phyloP scores from a whole-genome alignment of 768 basidiomycete species.

The Galerina sulciceps region DNA sequence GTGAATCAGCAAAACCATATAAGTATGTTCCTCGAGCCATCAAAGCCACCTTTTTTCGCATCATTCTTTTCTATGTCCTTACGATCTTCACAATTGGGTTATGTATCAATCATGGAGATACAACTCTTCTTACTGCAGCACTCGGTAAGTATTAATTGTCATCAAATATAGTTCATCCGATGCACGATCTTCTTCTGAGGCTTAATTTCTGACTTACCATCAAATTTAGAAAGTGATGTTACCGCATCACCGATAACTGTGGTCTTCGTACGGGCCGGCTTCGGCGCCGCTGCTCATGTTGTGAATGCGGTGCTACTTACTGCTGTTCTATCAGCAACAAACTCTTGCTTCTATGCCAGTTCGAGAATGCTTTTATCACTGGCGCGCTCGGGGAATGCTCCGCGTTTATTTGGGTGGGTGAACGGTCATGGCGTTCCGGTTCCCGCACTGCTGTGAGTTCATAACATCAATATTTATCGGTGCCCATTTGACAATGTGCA shows the following conservation, averaged over 20 bases:
- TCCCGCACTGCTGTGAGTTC: conserved; percentile 51
- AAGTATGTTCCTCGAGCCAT: conserved; percentile 67
- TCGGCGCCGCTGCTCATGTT: conserved; percentile 61
- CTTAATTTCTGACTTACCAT: too few relatives aligned
- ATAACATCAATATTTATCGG: conserved; percentile 19
- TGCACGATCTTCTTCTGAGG: too few relatives aligned
- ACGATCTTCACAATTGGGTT: conserved; percentile 69
- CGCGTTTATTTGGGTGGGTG: conserved; percentile 65
- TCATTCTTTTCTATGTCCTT: conserved; percentile 66
- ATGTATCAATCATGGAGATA: conserved; percentile 64
- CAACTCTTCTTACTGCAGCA: conserved; percentile 52
- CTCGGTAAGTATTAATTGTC: conserved; percentile 33
- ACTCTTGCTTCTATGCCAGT: conserved; percentile 69
- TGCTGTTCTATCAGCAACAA: conserved; percentile 66
- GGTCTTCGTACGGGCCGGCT: conserved; percentile 64
- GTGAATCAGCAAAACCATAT: conserved; percentile 67
- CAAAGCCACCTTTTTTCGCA: conserved; percentile 70
- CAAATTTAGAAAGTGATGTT: conserved; percentile 46
- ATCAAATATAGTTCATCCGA: too few relatives aligned
- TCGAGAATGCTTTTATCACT: conserved; percentile 64
- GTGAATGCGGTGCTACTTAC: conserved; percentile 72
- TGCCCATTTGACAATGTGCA: conserved; percentile 23
- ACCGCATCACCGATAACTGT: conserved; percentile 67
- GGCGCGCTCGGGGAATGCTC: conserved; percentile 69
- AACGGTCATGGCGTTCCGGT: conserved; percentile 68